Evolutionary conservation across 495 filamentous ascomycete species (phyloP), one percentile per base, ranked within the genome.

Genomic region (Lasiosphaeris hirsuta): DNA sequence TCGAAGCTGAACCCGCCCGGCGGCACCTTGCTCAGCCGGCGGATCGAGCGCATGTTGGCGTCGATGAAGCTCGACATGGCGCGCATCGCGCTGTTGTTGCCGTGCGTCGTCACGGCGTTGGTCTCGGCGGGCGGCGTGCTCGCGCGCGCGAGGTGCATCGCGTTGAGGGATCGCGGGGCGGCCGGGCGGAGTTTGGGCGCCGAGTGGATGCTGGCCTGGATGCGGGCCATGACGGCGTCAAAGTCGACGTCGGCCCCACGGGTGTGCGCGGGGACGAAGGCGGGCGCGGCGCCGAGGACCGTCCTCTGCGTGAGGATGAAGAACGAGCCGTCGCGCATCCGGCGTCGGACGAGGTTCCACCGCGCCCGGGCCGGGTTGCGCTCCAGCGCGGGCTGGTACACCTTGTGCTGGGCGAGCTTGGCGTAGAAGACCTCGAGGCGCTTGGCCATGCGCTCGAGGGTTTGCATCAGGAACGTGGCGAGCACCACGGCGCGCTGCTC

Each of bases 401-500:
- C 65, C 5, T 72, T 76, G 56, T 68, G 66, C 43, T 72, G 68
- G 4, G 76, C 63, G n/a, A 80, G 69, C 42, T 77, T 72, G 41
- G 65, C 58, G 51, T 78, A 81, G 61, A 76, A 81, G 7, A 71
- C 66, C 35, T 79, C 73, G 11, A 80, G 66, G 10, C 76, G 70
- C 30, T 70, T 73, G 15, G 77, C 70, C 63, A 80, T 75, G 10
- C 76, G 67, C 56, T 80, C 77, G 30, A 79, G 76, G 10, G 78
- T 69, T 47, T 76, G 74, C 33, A 80, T 68, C 3, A 81, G 68
- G 57, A 78, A 79, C 0, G 70, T 66, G 1, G 73, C 66, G 4
- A 79, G 65, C 7, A 77, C 75, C 8, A 63, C 63, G n/a, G 75
- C 54, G n/a, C 66, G 63, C 47, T 70, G 62, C 43, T 49, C 52